Conservation (phyloP, 208 protist species). For the Trypanosoma caninum region DNA sequence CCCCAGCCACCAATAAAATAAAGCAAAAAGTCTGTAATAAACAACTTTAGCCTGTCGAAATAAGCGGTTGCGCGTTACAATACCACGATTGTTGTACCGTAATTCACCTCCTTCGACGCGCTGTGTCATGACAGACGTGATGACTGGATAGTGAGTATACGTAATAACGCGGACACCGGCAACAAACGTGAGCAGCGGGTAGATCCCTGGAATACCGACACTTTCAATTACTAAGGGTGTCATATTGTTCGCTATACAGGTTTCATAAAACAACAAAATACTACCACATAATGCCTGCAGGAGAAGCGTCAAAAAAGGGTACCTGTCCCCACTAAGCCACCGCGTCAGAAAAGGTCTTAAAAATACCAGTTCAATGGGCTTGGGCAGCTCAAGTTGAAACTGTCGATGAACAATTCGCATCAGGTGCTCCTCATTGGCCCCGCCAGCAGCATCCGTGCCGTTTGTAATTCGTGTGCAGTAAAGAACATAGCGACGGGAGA, state of each 20-base stretch:
- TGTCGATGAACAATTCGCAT: conserved; percentile 38
- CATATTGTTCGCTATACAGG: conserved; percentile 62
- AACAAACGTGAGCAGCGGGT: conserved; percentile 88
- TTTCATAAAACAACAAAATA: conserved; percentile 84
- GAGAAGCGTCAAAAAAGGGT: conserved; percentile 91
- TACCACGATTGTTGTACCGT: conserved; percentile 80
- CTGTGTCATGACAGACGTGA: conserved; percentile 84
- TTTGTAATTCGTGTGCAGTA: conserved; percentile 42
- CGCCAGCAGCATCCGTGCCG: conserved; percentile 10
- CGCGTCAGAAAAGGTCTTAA: conserved; percentile 37
- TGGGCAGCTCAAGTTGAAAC: conserved; percentile 63
- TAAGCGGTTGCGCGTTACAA: conserved; percentile 32
- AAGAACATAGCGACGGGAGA: conserved; percentile 58
- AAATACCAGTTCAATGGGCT: conserved; percentile 64
- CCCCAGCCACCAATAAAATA: conserved; percentile 87
- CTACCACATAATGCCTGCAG: conserved; percentile 89
- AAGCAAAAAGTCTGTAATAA: conserved; percentile 91
- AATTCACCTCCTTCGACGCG: conserved; percentile 39
- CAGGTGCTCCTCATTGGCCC: conserved; percentile 19
- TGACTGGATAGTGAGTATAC: conserved; percentile 99
- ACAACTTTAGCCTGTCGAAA: conserved; percentile 66
- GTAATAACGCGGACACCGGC: conserved; percentile 73
- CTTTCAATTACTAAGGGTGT: conserved; percentile 89
- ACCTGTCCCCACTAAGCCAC: conserved; percentile 65
- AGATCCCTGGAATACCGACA: conserved; percentile 95